These are phyloP conservation scores for Cladosporium sp. DNA, from an alignment of 2,329 filamentous ascomycete genomes.

Conservation along the genomic window DNA sequence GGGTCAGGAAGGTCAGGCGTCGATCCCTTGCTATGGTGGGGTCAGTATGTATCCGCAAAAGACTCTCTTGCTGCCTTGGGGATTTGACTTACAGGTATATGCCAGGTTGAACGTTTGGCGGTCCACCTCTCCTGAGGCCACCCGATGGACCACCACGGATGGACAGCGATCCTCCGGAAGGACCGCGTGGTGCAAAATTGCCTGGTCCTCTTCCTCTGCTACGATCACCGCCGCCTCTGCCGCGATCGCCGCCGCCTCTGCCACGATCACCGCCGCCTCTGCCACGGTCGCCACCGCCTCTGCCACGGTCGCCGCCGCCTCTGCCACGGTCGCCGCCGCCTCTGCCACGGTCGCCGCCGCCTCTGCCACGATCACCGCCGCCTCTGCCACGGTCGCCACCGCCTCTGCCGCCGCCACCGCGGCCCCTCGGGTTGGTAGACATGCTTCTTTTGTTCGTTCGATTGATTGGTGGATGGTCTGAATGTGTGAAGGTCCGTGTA, in stretches of 20 bases:
- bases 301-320: conserved; percentile 28
- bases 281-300: conserved; percentile 32
- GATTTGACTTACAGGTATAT: conserved; percentile 30
- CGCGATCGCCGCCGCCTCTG: no score
- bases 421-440: background rate
- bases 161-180: conserved; percentile 15
- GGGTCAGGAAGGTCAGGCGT: conserved; percentile 24
- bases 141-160: background rate
- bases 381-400: conserved; percentile 29
- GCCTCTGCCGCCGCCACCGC: conserved; percentile 21
- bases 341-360: conserved; percentile 27
- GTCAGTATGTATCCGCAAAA: background rate
- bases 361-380: conserved; percentile 30
- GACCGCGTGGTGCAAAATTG: conserved; percentile 25
- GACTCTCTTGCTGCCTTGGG: background rate
- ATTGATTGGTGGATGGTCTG: background rate
- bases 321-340: conserved; percentile 27
- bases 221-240: no score
- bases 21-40: background rate
- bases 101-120: conserved; percentile 19
- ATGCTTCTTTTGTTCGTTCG: background rate
- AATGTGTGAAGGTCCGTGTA: background rate
- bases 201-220: conserved; percentile 27
- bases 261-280: conserved; percentile 32
- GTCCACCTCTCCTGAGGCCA: conserved; percentile 20